Percentiles rank a stretch among this genome's conserved stretches.
phyloP scores from a whole-genome alignment of 1,139 yeast genomes.

The Taphrina wiesneri region DNA sequence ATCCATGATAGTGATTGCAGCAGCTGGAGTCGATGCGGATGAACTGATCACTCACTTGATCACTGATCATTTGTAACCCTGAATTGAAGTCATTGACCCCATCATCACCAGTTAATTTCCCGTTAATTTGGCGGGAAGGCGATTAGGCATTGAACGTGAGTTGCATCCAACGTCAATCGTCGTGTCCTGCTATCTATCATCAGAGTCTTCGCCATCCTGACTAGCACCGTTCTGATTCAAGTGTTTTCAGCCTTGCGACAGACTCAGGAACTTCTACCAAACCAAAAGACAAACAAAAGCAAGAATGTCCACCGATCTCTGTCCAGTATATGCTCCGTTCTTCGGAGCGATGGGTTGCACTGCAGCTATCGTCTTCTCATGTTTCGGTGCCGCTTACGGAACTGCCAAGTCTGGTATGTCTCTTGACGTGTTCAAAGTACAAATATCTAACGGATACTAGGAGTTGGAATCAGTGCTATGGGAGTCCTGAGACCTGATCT shows the following conservation, averaged over 20 bases:
- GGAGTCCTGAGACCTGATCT: conserved; percentile 94
- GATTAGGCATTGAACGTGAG: background rate
- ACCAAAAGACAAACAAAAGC: background rate
- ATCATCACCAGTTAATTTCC: background rate
- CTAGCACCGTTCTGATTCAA: background rate
- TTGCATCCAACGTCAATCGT: conserved; percentile 3
- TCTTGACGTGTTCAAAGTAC: background rate
- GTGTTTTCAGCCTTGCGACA: background rate
- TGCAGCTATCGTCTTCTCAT: conserved; percentile 94
- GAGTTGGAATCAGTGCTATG: conserved; percentile 95
- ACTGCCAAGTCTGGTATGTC: conserved; percentile 86
- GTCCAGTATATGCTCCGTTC: conserved; percentile 56
- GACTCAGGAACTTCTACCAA: background rate
- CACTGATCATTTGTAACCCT: background rate
- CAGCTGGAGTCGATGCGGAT: too few species aligned
- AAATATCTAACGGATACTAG: background rate
- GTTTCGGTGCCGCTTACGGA: conserved; percentile 89
- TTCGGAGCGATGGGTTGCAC: conserved; percentile 99
- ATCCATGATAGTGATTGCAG: too few species aligned
- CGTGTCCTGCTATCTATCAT: background rate
- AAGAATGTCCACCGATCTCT: conserved; percentile 32
- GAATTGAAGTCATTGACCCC: background rate
- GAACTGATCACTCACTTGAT: too few species aligned
- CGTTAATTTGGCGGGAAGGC: conserved; percentile 1
- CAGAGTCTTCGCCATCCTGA: background rate